Percentiles rank a stretch among this genome's conserved stretches.
phyloP scores from a whole-genome alignment of 495 filamentous ascomycete species.

The Hyphodiscus hymeniophilus region DNA sequence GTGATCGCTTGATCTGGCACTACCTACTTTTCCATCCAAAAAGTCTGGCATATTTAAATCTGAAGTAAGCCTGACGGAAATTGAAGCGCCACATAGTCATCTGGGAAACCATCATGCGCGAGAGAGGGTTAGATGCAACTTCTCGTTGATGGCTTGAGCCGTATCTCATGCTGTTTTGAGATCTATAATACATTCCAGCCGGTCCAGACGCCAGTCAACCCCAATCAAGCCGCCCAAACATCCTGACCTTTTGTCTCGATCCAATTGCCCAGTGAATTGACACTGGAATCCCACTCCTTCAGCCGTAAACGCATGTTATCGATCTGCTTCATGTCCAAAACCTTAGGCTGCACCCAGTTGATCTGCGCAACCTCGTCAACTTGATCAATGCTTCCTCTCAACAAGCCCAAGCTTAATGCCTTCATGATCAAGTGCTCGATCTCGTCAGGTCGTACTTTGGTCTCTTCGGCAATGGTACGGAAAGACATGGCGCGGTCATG shows the following conservation, averaged over 20 bases:
- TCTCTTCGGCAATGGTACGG: constrained; percentile 76
- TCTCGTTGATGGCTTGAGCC: neutral
- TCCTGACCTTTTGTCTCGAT: constrained; percentile 84
- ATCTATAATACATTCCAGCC: constrained; percentile 19
- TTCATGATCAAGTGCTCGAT: constrained; percentile 99
- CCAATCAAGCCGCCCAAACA: constrained; percentile 71
- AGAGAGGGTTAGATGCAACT: too few species aligned
- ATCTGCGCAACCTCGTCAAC: constrained; percentile 90
- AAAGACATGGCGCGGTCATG: constrained; percentile 95
- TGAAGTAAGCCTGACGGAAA: too few species aligned
- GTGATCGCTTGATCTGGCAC: too few species aligned
- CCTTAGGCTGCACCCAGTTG: constrained; percentile 98
- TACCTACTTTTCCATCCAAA: too few species aligned
- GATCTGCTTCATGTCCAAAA: constrained; percentile 91
- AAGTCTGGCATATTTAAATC: too few species aligned
- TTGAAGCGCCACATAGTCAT: too few species aligned
- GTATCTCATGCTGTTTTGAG: constrained; percentile 8
- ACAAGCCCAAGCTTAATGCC: constrained; percentile 82
- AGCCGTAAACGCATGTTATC: constrained; percentile 83
- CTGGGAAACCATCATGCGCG: too few species aligned
- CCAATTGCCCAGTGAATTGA: constrained; percentile 91
- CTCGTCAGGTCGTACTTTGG: constrained; percentile 80
- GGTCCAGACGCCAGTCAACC: constrained; percentile 20
- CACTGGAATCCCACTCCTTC: constrained; percentile 90
- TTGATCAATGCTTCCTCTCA: constrained; percentile 92